Percentiles rank a stretch among this genome's conserved stretches.
Evolutionary conservation across 1,284 basidiomycete species (phyloP).

Genomic region (Blastosporella zonata): DNA sequence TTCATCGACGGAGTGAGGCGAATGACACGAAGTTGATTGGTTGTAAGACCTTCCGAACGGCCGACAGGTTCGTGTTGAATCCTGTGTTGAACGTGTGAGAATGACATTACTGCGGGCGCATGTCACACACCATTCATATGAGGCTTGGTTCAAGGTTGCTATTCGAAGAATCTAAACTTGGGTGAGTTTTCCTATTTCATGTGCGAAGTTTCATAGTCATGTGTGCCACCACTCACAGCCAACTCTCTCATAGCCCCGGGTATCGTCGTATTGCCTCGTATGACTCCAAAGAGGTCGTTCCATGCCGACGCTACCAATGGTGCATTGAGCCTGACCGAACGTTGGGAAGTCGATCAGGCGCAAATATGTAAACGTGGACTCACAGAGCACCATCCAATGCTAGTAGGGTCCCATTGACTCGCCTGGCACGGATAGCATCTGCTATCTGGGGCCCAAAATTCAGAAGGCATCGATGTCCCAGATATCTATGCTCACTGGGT

Average conservation of each 20-base stretch:
- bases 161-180: conserved; percentile 26
- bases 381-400: conserved; percentile 34
- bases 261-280: conserved; percentile 30
- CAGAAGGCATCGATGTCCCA: neutral
- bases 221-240: conserved; percentile 22
- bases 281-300: conserved; percentile 30
- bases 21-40: conserved; percentile 34
- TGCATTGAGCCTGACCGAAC: conserved; percentile 28
- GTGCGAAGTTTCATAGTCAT: neutral
- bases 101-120: neutral
- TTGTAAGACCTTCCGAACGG: conserved; percentile 36
- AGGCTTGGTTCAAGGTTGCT: conserved; percentile 27
- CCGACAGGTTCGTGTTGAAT: conserved; percentile 41
- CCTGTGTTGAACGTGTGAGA: conserved; percentile 25
- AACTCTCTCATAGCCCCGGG: conserved; percentile 31
- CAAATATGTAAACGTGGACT: conserved; percentile 9
- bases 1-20: conserved; percentile 31
- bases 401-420: conserved; percentile 30
- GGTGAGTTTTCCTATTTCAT: no score
- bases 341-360: neutral
- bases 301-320: conserved; percentile 30
- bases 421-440: conserved; percentile 30
- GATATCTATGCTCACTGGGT: conserved; percentile 22
- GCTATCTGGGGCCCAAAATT: conserved; percentile 25
- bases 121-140: conserved; percentile 27